phyloP scores from a whole-genome alignment of 257 asterid genomes.

The Galeopsis tetrahit region DNA sequence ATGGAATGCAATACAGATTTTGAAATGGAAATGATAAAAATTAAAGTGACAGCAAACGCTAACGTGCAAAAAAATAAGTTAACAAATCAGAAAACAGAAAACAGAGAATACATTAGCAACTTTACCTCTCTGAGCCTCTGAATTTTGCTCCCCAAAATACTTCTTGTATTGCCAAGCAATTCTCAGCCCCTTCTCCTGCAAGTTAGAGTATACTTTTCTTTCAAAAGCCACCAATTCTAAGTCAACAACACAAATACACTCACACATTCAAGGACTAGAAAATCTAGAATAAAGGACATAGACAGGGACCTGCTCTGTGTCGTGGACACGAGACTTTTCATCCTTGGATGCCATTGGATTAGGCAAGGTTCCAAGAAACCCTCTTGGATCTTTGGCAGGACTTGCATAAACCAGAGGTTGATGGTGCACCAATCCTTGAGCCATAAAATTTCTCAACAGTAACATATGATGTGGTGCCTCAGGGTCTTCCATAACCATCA shows the following conservation, averaged over 20 bases:
- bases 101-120: constrained; percentile 13
- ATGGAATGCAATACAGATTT: background rate
- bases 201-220: constrained; percentile 12
- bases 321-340: constrained; percentile 66
- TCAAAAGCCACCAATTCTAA: constrained; percentile 27
- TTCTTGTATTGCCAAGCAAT: constrained; percentile 99
- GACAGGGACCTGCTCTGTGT: constrained; percentile 65
- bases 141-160: constrained; percentile 72
- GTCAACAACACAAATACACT: constrained; percentile 7
- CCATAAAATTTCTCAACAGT: constrained; percentile 92
- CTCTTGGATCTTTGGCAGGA: constrained; percentile 85
- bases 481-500: constrained; percentile 88
- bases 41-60: background rate
- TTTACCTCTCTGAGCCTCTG: constrained; percentile 72
- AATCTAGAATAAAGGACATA: constrained; percentile 26
- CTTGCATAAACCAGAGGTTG: constrained; percentile 93
- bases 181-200: constrained; percentile 86
- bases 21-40: background rate
- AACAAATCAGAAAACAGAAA: constrained; percentile 12
- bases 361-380: constrained; percentile 94
- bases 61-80: constrained; percentile 1
- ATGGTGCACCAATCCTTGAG: constrained; percentile 86
- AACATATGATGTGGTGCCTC: constrained; percentile 99
- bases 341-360: constrained; percentile 68
- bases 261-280: background rate